Evolutionary conservation across 176 grass and related monocot species (phyloP), one percentile per base, ranked within the genome.

Genomic region (Avena eriantha): DNA sequence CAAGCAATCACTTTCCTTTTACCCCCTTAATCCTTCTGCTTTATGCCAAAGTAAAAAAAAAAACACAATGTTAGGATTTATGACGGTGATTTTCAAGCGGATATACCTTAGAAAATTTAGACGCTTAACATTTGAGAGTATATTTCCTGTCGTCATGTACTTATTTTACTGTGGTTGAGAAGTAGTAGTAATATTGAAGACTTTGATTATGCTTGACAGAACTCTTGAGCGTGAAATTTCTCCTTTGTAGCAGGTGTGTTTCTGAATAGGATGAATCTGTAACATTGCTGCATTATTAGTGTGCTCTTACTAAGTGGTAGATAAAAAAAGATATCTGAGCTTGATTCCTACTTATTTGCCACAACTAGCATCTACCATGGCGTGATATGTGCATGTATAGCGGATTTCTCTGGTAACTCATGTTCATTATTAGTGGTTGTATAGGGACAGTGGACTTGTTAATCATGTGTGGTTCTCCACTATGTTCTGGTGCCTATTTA

Each of bases 401-500:
- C 69, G 4, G 36, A 85, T 47, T 85, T 39, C 22, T 85, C 46
- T 59, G n/a, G 24, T 51, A 68, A 82, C 31, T 83, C n/a, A 43
- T 10, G 26, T 64, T 16, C 29, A 29, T 54, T 11, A 36, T 71
- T 81, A 5, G 4, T 63, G 29, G 55, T 69, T 76, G 47, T 82
- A 46, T 55, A 59, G 10, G 9, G 75, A 69, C 5, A 10, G 22
- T 34, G 2, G 2, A 14, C 47, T 80, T 84, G 19, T 70, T 18
- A 19, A 84, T 13, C 54, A 64, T 34, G 56, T 75, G 35, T 57
- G 7, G 19, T 26, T 22, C n/a, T 53, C 18, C 86, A 66, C 86
- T n/a, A 64, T 76, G 45, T 87, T 73, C 3, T 79, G 3, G 92
- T 99, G 78, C 97, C 97, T 39, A 88, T 99, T 76, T 99, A 99